Evolutionary conservation across 192 early-diverging fungal genomes (phyloP), one percentile per base, ranked within the genome.

Genomic region (Coemansia sp.): DNA sequence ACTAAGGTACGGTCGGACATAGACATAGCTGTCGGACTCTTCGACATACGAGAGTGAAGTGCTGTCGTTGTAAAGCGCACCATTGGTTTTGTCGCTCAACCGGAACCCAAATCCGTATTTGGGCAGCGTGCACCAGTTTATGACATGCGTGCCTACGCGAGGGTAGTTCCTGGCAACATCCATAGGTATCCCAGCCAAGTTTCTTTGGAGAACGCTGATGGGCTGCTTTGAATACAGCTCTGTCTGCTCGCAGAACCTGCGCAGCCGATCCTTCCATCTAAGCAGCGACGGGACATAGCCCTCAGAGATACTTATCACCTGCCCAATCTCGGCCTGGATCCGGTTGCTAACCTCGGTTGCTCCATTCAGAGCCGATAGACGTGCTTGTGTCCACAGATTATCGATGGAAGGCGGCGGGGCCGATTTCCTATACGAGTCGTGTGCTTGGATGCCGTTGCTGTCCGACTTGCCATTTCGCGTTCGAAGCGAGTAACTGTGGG

Each of bases 21-120:
- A 81, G 33, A 72, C 67, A n/a, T 69, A 81, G 30, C 54, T 48
- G 33, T 61, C 69, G 7, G 56, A 33, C 16, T 52, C 64, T 34
- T 57, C 25, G n/a, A 61, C 32, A 34, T 72, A 49, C 10, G 76
- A 66, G 25, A 96, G 75, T 12, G 87, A 92, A 5, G 91, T 93
- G 31, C 87, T 86, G 76, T 99, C 96, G 56, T 97, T 97, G 74
- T 91, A 97, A 48, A 91, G 84, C 1, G 95, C 88, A 11, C 95
- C 96, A 28, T 86, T 76, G 10, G 89, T 88, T 11, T 92, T 91
- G 70, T 97, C 94, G 29, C 89, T 88, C 61, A 97, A 74, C 54
- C 89, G 85, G 75, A 96, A 99, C 1, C 91, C 92, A 56, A 97
- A 73, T 8, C 96, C 96, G 70, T 96, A 97, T 40, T 91, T 93